A percentile compares a stretch with the other conserved stretches of the same genome.
Evolutionary conservation across 169 alveolate species (phyloP).

Genomic region (Besnoitia besnoiti): DNA sequence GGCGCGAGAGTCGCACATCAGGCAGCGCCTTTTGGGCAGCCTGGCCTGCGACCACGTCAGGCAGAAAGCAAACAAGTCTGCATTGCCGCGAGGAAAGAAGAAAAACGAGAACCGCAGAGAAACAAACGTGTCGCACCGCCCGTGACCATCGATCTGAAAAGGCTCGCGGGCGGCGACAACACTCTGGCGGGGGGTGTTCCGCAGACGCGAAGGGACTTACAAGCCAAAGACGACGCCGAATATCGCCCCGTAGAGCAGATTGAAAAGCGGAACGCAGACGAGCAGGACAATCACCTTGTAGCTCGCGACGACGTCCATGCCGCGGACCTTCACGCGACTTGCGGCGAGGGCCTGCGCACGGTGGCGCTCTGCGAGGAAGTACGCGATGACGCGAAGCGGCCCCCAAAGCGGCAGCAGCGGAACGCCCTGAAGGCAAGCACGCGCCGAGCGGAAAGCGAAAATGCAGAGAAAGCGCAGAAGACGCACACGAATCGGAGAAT

Average conservation of each 20-base stretch:
- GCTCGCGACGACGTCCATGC: constrained; percentile 89
- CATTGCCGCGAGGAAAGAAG: too few species aligned
- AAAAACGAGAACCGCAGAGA: too few species aligned
- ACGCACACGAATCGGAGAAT: constrained; percentile 10
- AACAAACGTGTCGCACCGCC: too few species aligned
- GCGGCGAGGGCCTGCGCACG: constrained; percentile 81
- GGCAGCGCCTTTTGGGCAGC: too few species aligned
- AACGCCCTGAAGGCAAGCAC: constrained; percentile 72
- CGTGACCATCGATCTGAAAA: not conserved
- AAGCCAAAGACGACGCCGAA: constrained; percentile 73
- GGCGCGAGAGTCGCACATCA: too few species aligned
- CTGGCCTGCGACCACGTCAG: too few species aligned
- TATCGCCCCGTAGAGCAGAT: constrained; percentile 81
- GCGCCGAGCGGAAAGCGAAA: not conserved
- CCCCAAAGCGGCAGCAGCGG: constrained; percentile 89
- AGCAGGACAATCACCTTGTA: constrained; percentile 87
- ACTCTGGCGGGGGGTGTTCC: not conserved
- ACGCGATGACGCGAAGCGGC: constrained; percentile 85
- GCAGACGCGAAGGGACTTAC: not conserved
- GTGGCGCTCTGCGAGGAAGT: constrained; percentile 86
- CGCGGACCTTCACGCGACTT: constrained; percentile 86
- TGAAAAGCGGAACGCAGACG: constrained; percentile 86
- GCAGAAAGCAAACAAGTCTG: too few species aligned
- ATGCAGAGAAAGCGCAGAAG: constrained; percentile 35
- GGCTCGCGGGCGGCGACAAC: not conserved